Conservation (phyloP, 768 basidiomycete genomes). For the Trametes maxima region DNA sequence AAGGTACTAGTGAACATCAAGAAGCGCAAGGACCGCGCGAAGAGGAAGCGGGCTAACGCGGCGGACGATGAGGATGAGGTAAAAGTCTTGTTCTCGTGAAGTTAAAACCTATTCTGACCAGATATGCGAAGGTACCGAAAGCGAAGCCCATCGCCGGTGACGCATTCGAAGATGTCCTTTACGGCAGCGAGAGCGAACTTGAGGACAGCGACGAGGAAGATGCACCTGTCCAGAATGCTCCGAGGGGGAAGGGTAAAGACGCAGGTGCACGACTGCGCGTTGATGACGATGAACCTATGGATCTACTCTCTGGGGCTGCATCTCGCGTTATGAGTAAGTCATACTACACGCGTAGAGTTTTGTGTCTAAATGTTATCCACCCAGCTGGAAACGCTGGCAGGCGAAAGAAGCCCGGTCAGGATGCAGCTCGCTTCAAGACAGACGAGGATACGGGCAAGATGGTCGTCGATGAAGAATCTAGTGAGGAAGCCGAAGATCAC, state of each 20-base stretch:
- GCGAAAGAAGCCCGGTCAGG: constrained; percentile 82
- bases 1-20: constrained; percentile 94
- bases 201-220: constrained; percentile 67
- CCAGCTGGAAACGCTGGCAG: constrained; percentile 43
- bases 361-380: background rate
- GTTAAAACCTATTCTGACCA: background rate
- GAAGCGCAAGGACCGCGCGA: constrained; percentile 92
- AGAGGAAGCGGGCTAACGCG: constrained; percentile 74
- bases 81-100: constrained; percentile 5
- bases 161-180: constrained; percentile 96
- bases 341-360: background rate
- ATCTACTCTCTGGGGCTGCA: constrained; percentile 82
- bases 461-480: constrained; percentile 65
- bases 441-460: constrained; percentile 84
- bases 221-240: constrained; percentile 37
- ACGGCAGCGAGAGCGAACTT: constrained; percentile 93
- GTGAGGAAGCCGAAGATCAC: constrained; percentile 47
- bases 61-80: constrained; percentile 60
- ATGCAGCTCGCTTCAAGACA: constrained; percentile 83
- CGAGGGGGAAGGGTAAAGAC: constrained; percentile 41
- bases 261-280: constrained; percentile 70
- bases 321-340: constrained; percentile 70
- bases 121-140: constrained; percentile 30
- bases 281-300: constrained; percentile 94
- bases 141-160: constrained; percentile 58